A percentile compares a stretch with the other conserved stretches of the same genome.
Conservation (phyloP, 2,329 filamentous ascomycete species). For the Aspergillus hiratsukae region DNA sequence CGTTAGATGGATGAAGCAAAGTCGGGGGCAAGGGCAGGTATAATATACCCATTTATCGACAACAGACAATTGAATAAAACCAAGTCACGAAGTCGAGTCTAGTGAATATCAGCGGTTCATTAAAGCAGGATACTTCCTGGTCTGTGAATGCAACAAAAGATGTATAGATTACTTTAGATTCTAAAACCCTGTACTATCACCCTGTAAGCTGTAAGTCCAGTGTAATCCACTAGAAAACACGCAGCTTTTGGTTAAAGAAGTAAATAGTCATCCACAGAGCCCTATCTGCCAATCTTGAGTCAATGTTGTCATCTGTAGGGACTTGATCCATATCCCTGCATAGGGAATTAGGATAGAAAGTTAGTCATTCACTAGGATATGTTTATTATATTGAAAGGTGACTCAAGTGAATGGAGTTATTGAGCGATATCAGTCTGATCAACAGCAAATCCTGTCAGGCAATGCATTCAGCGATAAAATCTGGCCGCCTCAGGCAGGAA, state of each 20-base stretch:
- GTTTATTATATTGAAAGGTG: neutral
- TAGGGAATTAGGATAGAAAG: no score
- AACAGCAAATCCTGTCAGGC: no score
- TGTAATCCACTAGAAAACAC: no score
- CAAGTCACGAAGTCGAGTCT: neutral
- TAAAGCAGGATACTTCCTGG: neutral
- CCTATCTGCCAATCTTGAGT: no score
- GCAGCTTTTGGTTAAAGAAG: neutral
- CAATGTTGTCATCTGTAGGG: no score
- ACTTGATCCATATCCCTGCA: no score
- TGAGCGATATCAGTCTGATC: no score
- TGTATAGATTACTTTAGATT: no score
- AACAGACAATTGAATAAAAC: neutral
- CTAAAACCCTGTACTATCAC: no score
- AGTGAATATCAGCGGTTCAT: neutral
- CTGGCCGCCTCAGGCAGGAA: neutral
- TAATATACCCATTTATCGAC: neutral
- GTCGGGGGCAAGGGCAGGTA: neutral
- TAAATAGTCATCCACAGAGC: neutral
- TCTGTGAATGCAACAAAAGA: no score
- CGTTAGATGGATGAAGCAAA: neutral
- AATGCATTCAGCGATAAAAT: neutral
- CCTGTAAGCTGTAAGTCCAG: no score
- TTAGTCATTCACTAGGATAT: neutral
- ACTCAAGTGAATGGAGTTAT: neutral